Evolutionary conservation across 2,329 filamentous ascomycete genomes (phyloP), one percentile per base, ranked within the genome.

Genomic region (Nothophaeocryptopus gaeumannii): DNA sequence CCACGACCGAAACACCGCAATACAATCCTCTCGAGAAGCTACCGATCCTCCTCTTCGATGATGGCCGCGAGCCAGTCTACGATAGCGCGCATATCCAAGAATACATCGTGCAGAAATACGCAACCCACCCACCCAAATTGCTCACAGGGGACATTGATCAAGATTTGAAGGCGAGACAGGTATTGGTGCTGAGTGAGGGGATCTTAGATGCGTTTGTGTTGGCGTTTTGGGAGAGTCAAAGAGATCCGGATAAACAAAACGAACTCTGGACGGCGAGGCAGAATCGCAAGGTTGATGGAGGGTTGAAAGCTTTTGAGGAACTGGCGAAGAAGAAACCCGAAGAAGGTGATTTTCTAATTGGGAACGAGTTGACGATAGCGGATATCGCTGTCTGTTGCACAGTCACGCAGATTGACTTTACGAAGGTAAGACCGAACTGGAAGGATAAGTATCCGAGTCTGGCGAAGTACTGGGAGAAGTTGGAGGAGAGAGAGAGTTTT

Each of bases 21-120:
- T 34, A 59, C 52, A 59, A 58, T 30, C 56, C 56, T 3, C 52
- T 59, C 5, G 54, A 59, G n/a, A 59, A 58, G 37, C 54, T 59
- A 8, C 56, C 56, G 14, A 49, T 59, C 12, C 47, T 59, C 11
- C 35, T 59, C 20, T 51, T 55, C 43, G 42, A 51, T 14, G 52
- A 57, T 29, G 50, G 39, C 12, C 47, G 47, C 40, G 50, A 54
- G 33, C 56, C 54, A 1, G 47, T 59, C 31, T 58, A 59, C 56
- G 56, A 59, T 16, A 49, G 43, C 40, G 42, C 49, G 5, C 56
- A 55, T 32, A 59, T 59, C 20, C 56, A 59, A 49, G 52, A 55
- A 34, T 59, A 53, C 36, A 53, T 59, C 40, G 30, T 59, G 2
- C 38, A 50, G 16, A 58, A 55, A 41, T 59, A 45, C 35, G 49